Conservation (phyloP, 345 rosid species). For the Excoecaria cochinchinensis region DNA sequence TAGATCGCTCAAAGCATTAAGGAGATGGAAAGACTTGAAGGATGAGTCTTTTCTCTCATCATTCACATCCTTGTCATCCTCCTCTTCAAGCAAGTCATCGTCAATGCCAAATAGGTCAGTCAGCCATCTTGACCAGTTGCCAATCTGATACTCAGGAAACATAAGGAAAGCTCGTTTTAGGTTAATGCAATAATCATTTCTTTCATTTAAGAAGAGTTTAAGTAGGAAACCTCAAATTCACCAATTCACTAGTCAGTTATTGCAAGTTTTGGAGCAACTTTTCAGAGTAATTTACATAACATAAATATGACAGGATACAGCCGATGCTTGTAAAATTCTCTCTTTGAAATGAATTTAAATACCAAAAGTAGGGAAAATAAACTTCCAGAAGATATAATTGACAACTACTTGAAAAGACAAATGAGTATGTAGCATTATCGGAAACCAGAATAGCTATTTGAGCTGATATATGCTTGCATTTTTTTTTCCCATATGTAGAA, state of each 20-base stretch:
- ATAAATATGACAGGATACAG: neutral
- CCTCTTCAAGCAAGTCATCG: constrained; percentile 44
- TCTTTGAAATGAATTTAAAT: neutral
- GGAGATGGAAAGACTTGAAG: constrained; percentile 74
- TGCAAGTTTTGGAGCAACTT: neutral
- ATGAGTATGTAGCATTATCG: neutral
- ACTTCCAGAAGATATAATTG: neutral
- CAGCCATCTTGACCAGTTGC: constrained; percentile 98
- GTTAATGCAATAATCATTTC: neutral
- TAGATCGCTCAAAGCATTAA: constrained; percentile 87
- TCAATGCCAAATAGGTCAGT: constrained; percentile 80
- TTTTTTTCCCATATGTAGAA: neutral
- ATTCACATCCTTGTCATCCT: constrained; percentile 34
- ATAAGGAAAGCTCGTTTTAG: neutral
- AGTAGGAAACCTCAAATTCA: neutral
- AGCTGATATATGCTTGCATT: neutral
- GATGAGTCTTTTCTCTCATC: constrained; percentile 45
- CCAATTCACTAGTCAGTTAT: neutral
- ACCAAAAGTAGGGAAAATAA: no score
- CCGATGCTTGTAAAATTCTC: neutral
- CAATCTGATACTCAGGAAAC: constrained; percentile 57
- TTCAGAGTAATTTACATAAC: neutral
- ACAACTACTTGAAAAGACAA: neutral
- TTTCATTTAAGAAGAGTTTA: neutral
- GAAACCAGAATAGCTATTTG: neutral